phyloP scores from a whole-genome alignment of 495 filamentous ascomycete species.

The Jackrogersella multiformis region DNA sequence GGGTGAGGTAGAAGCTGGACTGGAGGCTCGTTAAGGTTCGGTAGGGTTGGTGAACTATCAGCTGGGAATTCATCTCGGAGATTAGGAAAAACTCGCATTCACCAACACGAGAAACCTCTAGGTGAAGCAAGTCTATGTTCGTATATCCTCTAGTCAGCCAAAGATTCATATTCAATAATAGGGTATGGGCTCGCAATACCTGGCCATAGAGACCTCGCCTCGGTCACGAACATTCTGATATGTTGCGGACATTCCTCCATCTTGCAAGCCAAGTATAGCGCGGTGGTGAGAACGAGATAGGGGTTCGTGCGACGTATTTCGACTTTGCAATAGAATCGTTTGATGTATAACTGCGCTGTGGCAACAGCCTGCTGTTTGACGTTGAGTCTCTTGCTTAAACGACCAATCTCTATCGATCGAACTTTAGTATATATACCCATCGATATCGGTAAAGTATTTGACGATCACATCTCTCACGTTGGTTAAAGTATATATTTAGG shows the following conservation, averaged over 20 bases:
- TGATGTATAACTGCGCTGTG: slow-evolving; percentile 93
- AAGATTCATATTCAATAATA: slow-evolving; percentile 11
- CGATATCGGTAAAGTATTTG: not conserved
- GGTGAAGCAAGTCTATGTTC: slow-evolving; percentile 73
- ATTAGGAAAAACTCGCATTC: slow-evolving; percentile 98
- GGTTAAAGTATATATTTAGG: slow-evolving; percentile 91
- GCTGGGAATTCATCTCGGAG: slow-evolving; percentile 90
- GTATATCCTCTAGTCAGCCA: slow-evolving; percentile 29
- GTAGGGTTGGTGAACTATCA: slow-evolving; percentile 98
- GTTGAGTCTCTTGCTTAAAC: slow-evolving; percentile 80
- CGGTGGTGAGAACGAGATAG: slow-evolving; percentile 88
- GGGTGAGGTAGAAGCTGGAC: slow-evolving; percentile 70
- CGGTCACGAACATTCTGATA: slow-evolving; percentile 84
- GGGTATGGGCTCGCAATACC: slow-evolving; percentile 56
- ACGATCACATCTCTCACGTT: slow-evolving; percentile 65
- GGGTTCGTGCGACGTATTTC: slow-evolving; percentile 94
- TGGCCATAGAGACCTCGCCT: slow-evolving; percentile 89
- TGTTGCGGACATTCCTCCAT: slow-evolving; percentile 99
- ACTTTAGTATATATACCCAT: slow-evolving; percentile 20
- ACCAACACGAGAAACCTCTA: slow-evolving; percentile 86
- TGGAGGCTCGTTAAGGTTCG: slow-evolving; percentile 82
- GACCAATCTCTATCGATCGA: slow-evolving; percentile 71
- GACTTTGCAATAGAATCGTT: slow-evolving; percentile 90
- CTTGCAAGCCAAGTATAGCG: slow-evolving; percentile 95
- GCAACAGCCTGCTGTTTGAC: slow-evolving; percentile 92